These are phyloP conservation scores for Ogataea methylovora DNA, from an alignment of 805 yeast genomes.

Conservation along the genomic window DNA sequence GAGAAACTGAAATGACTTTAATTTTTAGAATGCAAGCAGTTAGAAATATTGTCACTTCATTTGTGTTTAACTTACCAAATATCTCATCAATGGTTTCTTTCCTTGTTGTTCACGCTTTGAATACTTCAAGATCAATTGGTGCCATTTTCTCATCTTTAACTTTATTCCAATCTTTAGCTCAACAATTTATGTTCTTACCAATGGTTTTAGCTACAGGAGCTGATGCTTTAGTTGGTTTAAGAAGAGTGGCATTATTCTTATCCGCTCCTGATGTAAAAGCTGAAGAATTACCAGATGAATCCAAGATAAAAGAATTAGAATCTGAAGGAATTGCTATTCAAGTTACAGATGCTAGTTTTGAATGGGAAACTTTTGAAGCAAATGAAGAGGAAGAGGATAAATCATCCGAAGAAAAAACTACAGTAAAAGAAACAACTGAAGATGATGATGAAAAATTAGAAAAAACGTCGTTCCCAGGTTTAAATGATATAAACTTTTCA, in stretches of 20 bases:
- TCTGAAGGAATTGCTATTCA: slow-evolving; percentile 35
- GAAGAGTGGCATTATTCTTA: slow-evolving; percentile 48
- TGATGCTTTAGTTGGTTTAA: slow-evolving; percentile 56
- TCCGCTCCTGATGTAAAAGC: slow-evolving; percentile 30
- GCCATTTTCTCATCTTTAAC: slow-evolving; percentile 63
- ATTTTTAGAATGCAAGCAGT: slow-evolving; percentile 54
- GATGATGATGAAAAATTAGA: slow-evolving; percentile 3
- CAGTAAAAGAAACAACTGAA: slow-evolving; percentile 1
- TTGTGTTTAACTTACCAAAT: slow-evolving; percentile 52
- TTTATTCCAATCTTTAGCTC: slow-evolving; percentile 52
- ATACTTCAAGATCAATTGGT: slow-evolving; percentile 41
- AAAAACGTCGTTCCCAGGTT: slow-evolving; percentile 33
- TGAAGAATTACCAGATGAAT: slow-evolving; percentile 24
- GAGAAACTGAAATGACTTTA: slow-evolving; percentile 54
- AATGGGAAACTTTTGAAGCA: slow-evolving; percentile 55
- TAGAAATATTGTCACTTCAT: slow-evolving; percentile 52
- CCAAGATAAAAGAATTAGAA: slow-evolving; percentile 10
- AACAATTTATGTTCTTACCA: slow-evolving; percentile 62
- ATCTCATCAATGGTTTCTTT: slow-evolving; percentile 62
- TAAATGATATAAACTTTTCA: slow-evolving; percentile 41
- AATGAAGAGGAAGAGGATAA: slow-evolving; percentile 19
- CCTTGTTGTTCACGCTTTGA: slow-evolving; percentile 30
- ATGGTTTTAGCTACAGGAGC: slow-evolving; percentile 58
- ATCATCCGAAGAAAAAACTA: slow-evolving; percentile 5
- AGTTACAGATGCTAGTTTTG: slow-evolving; percentile 49